phyloP scores from a whole-genome alignment of 495 filamentous ascomycete species.

The Aspergillus kassunensis region DNA sequence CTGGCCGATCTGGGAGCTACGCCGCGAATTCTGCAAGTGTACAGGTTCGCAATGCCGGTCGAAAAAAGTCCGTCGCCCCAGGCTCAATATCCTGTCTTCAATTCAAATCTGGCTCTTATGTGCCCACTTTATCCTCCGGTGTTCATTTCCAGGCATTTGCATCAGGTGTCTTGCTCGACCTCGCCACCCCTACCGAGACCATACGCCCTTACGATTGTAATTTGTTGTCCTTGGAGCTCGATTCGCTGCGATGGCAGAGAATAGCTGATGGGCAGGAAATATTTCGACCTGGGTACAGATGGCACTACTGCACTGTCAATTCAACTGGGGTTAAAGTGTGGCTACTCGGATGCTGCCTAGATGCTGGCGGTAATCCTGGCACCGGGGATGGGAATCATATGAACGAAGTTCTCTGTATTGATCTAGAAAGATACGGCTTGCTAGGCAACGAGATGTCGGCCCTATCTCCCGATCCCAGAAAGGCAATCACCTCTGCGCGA shows the following conservation, averaged over 20 bases:
- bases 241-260: constrained; percentile 85
- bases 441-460: constrained; percentile 70
- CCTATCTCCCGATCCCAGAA: constrained; percentile 55
- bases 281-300: constrained; percentile 80
- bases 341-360: constrained; percentile 86
- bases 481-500: constrained; percentile 48
- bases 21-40: constrained; percentile 85
- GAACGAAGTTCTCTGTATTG: constrained; percentile 88
- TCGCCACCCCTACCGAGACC: constrained; percentile 86
- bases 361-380: constrained; percentile 49
- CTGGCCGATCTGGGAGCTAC: constrained; percentile 65
- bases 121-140: constrained; percentile 82
- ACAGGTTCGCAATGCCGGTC: constrained; percentile 70
- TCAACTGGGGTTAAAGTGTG: constrained; percentile 92
- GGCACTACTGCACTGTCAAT: constrained; percentile 97
- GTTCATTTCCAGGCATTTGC: constrained; percentile 94
- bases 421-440: constrained; percentile 80
- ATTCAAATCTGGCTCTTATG: constrained; percentile 82
- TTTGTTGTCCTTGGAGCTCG: constrained; percentile 79
- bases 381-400: constrained; percentile 76
- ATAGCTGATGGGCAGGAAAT: constrained; percentile 90
- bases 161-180: constrained; percentile 86
- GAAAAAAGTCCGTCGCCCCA: constrained; percentile 69
- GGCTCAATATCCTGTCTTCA: constrained; percentile 85
- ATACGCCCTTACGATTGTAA: constrained; percentile 82